Percentiles rank a stretch among this genome's conserved stretches.
Evolutionary conservation across 345 rosid genomes (phyloP).

Genomic region (Lumnitzera racemosa): DNA sequence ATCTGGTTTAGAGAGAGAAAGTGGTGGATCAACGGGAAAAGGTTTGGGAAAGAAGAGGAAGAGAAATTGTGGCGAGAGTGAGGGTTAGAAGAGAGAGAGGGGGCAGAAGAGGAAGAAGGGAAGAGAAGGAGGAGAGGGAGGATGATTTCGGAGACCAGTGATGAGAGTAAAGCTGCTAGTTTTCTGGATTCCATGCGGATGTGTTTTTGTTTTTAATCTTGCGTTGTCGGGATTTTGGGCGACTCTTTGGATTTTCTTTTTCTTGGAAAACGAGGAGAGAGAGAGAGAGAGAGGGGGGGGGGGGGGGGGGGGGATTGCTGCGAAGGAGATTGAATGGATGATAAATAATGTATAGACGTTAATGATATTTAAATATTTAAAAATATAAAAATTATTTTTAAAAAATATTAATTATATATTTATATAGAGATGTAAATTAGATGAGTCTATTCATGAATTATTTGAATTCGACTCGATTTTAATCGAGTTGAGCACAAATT

Average conservation of each 20-base stretch:
- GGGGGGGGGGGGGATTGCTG: too few species aligned
- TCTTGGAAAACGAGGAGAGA: conserved; percentile 2
- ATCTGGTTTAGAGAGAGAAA: conserved; percentile 34
- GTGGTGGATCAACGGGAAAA: conserved; percentile 31
- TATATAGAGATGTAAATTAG: too few species aligned
- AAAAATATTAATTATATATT: too few species aligned
- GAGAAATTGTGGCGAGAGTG: background rate
- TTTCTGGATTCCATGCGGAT: conserved; percentile 39
- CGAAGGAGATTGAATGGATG: too few species aligned
- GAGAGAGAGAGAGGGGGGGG: background rate
- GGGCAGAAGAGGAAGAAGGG: conserved; percentile 10
- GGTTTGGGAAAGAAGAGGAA: conserved; percentile 8
- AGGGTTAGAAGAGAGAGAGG: conserved; percentile 8
- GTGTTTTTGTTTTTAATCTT: conserved; percentile 5
- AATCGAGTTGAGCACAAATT: too few species aligned
- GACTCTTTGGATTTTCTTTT: conserved; percentile 10
- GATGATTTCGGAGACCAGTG: conserved; percentile 38
- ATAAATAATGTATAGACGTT: too few species aligned
- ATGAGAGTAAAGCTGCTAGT: conserved; percentile 42
- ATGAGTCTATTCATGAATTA: too few species aligned
- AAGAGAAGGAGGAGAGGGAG: conserved; percentile 29
- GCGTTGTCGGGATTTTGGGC: conserved; percentile 27
- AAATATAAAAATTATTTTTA: too few species aligned
- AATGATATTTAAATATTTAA: too few species aligned
- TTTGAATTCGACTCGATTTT: too few species aligned